These are phyloP conservation scores for Bertia moriformis DNA, from an alignment of 2,329 filamentous ascomycete species.

Conservation along the genomic window DNA sequence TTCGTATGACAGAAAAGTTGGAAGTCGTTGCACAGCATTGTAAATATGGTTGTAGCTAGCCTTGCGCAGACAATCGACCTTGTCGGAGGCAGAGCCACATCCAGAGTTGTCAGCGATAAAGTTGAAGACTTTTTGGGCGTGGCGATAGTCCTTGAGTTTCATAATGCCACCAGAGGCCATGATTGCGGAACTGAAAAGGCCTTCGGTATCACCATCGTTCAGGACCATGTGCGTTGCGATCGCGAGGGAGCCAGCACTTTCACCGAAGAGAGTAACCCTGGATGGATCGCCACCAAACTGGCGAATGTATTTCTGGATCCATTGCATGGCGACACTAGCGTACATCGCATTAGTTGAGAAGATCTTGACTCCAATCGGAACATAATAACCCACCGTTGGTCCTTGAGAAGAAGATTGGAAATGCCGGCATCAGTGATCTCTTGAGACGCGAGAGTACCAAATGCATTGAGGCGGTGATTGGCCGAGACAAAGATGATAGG, in stretches of 20 bases:
- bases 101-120: conserved; percentile 18
- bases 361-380: no score
- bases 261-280: conserved; percentile 32
- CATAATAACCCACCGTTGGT: no score
- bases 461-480: conserved; percentile 27
- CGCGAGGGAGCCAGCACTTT: conserved; percentile 24
- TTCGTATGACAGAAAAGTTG: conserved; percentile 22
- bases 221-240: conserved; percentile 31
- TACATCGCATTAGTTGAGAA: no score
- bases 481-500: conserved; percentile 29
- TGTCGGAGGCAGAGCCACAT: conserved; percentile 17
- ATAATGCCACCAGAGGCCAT: conserved; percentile 39
- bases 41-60: conserved; percentile 15
- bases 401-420: conserved; percentile 29
- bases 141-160: conserved; percentile 13
- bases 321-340: conserved; percentile 31
- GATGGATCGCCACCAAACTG: conserved; percentile 31
- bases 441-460: conserved; percentile 24
- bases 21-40: conserved; percentile 16
- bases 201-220: conserved; percentile 38
- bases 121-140: conserved; percentile 14
- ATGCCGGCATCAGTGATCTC: conserved; percentile 9
- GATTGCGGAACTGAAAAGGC: conserved; percentile 36
- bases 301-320: conserved; percentile 37
- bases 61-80: conserved; percentile 19